These are phyloP conservation scores for Polychytrium aggregatum DNA, from an alignment of 192 early-diverging fungal genomes.

Conservation along the genomic window DNA sequence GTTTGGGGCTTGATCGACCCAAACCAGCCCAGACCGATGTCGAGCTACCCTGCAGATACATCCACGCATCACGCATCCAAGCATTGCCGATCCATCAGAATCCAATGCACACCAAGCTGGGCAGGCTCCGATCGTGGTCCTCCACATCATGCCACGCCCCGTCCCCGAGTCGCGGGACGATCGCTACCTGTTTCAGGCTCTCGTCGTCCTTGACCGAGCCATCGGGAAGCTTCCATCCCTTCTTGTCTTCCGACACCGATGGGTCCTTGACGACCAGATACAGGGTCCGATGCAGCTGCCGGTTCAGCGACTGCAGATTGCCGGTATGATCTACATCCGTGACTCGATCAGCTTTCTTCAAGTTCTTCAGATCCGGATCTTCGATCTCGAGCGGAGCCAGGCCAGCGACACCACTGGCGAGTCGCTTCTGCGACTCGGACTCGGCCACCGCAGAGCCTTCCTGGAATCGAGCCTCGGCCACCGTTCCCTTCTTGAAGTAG, in stretches of 20 bases:
- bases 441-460: conserved; percentile 4
- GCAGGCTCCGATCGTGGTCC: no score
- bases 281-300: conserved; percentile 61
- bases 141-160: no score
- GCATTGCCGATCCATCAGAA: no score
- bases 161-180: no score
- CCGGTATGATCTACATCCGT: conserved; percentile 54
- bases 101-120: no score
- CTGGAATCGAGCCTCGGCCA: conserved; percentile 54
- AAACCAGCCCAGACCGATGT: no score
- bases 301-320: conserved; percentile 63
- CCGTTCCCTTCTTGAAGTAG: conserved; percentile 69
- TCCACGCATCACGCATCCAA: no score
- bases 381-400: neutral
- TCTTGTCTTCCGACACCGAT: conserved; percentile 17
- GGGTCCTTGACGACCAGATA: conserved; percentile 66
- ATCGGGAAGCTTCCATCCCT: conserved; percentile 65
- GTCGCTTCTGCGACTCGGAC: conserved; percentile 6
- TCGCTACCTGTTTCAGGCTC: conserved; percentile 62
- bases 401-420: neutral
- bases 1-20: no score
- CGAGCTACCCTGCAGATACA: no score
- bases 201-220: conserved; percentile 51
- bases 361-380: conserved; percentile 20
- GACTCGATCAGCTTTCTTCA: conserved; percentile 34